Base-by-base conservation (phyloP, 441 rosid species). In the Gossypium lobatum region DNA sequence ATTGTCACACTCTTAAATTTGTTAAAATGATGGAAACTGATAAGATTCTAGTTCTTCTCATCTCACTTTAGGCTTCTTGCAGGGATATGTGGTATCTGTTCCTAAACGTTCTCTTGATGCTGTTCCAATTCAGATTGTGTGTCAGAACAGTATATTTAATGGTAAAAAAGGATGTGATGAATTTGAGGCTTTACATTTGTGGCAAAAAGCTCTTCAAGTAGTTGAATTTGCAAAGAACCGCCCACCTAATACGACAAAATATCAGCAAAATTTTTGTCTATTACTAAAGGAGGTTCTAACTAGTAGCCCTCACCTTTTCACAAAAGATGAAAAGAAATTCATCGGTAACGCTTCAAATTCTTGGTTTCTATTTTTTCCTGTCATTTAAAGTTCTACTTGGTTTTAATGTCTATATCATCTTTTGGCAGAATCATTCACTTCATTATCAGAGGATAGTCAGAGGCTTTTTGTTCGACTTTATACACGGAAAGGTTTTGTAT, bases 391-490 rank as follows among this genome's bases (percentile, higher is more conserved):
- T 31, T 18, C 26, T 76, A 63, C 64, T 68, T 64, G 59, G 34
- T 52, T 72, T 53, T 57, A 23, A 11, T 76, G 70, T 73, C 60
- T 7, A 4, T 71, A 42, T 76, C 77, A 18, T 79, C 70, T 79
- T 21, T 80, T 82, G 61, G 68, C 93, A 95, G 98, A 88, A 75
- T 89, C 93, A 70, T 90, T 91, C 77, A 60, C 76, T 37, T 72
- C 86, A 34, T 91, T 92, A 50, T 79, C 93, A 52, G 84, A 84
- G 75, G 95, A 83, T 78, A 82, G 97, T 81, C 97, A 91, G 75
- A 87, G 94, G 83, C 90, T 95, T 76, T 95, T 95, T 75, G 78
- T 95, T 70, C 91, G 97, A 79, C 95, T 95, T 76, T 91, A 89
- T 79, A 80, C 84, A 28, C 86, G 97, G 58, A 95, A 91, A 92